A percentile compares a stretch with the other conserved stretches of the same genome.
Evolutionary conservation across 768 basidiomycete species (phyloP).

Genomic region (Udeniomyces megalosporus): DNA sequence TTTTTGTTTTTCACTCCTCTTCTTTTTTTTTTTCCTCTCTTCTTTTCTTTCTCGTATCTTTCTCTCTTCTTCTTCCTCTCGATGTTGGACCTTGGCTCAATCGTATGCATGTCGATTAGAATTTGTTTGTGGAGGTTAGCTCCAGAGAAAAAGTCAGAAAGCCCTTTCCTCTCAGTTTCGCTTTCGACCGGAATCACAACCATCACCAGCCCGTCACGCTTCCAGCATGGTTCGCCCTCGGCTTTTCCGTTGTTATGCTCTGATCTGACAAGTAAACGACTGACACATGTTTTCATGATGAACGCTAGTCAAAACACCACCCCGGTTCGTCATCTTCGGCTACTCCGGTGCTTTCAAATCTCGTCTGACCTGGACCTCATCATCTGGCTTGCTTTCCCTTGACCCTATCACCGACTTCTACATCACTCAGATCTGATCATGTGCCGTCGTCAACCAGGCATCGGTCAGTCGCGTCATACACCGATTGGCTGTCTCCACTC

Average conservation of each 20-base stretch:
- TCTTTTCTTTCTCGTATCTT: background rate
- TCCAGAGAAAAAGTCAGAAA: too few species aligned
- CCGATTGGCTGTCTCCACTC: background rate
- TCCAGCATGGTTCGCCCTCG: too few species aligned
- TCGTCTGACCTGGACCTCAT: background rate
- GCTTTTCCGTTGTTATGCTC: too few species aligned
- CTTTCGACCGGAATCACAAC: too few species aligned
- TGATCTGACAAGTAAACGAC: too few species aligned
- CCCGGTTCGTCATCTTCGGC: constrained; percentile 41
- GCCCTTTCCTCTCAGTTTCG: too few species aligned
- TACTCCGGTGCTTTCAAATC: background rate
- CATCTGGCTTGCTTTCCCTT: background rate
- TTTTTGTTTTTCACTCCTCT: background rate
- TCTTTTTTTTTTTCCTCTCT: background rate
- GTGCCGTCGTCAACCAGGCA: constrained; percentile 95
- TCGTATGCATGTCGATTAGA: too few species aligned
- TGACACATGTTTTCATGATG: too few species aligned
- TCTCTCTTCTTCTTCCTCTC: background rate
- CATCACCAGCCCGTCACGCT: too few species aligned
- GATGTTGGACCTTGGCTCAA: too few species aligned
- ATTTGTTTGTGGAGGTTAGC: too few species aligned
- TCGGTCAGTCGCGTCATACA: constrained; percentile 43
- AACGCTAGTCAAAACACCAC: constrained; percentile 76
- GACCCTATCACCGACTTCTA: background rate
- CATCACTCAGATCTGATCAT: constrained; percentile 67